Base-by-base conservation (phyloP, 2,329 filamentous ascomycete genomes). In the Zasmidium citrigriseum region DNA sequence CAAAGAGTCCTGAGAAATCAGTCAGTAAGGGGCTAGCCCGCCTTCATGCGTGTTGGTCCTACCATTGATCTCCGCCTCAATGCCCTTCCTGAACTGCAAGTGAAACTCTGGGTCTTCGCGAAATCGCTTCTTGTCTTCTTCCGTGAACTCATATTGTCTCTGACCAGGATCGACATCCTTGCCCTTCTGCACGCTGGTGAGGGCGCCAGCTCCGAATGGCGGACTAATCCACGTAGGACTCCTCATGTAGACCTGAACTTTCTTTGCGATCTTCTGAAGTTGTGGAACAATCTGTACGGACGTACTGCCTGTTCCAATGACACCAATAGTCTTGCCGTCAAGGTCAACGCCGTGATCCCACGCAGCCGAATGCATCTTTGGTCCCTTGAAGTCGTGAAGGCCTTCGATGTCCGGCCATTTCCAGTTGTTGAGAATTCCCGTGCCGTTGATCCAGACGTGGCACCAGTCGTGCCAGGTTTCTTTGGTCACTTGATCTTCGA, bases 51-150 rank as follows among this genome's bases (percentile, higher is more conserved):
- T 68, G 10, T 78, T 72, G 83, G 83, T n/a, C 11, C 78, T 74
- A 48, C 76, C 75, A 61, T 82, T 83, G n/a, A 84, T 72, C 61
- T 80, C 77, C 54, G 75, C 75, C 58, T 81, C 78, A 52, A 80
- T 76, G 47, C 75, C 71, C 64, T 77, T 79, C 57, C 76, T 72
- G 60, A 80, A 80, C 57, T 77, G 75, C 34, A 78, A 70, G 48
- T 78, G 78, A 44, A 76, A 75, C 20, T 73, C 67, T 0, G 77
- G 76, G 54, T 79, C 73, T 2, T 76, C 63, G 41, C 68, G 57
- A 5, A 78, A 67, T 55, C 62, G 75, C 11, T 73, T 61, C 16
- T 72, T 64, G 52, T 78, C 76, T 48, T 77, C 72, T 50, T 72
- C 66, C 46, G 71, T 77, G 58, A 78, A 81, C 47, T 69, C 72